These are phyloP conservation scores for Melampsora americana DNA, from an alignment of 1,284 basidiomycete genomes.

Conservation along the genomic window DNA sequence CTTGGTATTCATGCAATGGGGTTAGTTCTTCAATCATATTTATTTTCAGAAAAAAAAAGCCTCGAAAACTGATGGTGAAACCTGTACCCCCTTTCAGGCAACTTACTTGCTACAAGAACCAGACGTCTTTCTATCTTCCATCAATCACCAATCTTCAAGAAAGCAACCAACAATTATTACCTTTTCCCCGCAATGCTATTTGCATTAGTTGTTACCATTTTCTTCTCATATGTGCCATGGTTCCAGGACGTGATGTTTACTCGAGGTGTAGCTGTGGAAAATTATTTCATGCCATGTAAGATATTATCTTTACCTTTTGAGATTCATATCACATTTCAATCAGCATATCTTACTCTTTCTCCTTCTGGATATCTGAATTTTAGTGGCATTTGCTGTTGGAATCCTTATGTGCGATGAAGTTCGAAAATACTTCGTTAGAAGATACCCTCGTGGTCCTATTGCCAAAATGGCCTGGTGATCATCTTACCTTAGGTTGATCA, in stretches of 20 bases:
- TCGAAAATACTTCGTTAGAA: constrained; percentile 51
- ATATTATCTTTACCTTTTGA: too few species aligned
- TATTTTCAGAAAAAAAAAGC: too few species aligned
- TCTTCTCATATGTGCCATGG: constrained; percentile 46
- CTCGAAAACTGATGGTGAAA: too few species aligned
- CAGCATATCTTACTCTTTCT: too few species aligned
- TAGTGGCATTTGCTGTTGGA: constrained; percentile 55
- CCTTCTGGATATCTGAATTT: too few species aligned
- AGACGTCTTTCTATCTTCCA: constrained; percentile 60
- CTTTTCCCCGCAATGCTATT: constrained; percentile 59
- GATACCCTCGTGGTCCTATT: constrained; percentile 50
- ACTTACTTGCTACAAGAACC: constrained; percentile 60
- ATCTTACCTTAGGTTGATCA: too few species aligned
- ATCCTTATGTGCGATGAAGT: constrained; percentile 54
- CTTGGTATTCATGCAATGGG: constrained; percentile 69
- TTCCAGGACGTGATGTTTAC: constrained; percentile 63
- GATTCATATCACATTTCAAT: too few species aligned
- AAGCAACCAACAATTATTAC: constrained; percentile 55
- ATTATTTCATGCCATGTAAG: constrained; percentile 58
- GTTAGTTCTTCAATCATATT: constrained; percentile 44
- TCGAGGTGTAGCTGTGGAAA: constrained; percentile 59
- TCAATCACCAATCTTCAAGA: constrained; percentile 56
- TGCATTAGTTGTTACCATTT: constrained; percentile 59
- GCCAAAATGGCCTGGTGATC: constrained; percentile 52
- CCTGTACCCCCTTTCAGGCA: constrained; percentile 47